Base-by-base conservation (phyloP, 331 rosid genomes). In the Rosa hybrid region DNA sequence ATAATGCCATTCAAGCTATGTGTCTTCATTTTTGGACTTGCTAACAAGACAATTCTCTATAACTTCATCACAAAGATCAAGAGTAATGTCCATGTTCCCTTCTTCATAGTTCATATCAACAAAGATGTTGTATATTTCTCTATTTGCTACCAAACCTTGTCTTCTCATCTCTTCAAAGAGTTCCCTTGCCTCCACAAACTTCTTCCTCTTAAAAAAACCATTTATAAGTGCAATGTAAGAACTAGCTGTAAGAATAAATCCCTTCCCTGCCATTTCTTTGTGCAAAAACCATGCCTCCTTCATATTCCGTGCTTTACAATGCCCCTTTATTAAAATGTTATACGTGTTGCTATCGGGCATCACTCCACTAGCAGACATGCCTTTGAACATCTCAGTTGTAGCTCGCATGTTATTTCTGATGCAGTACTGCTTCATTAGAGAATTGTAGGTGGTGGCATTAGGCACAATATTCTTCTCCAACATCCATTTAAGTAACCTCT, bases 161-260 rank as follows among this genome's bases (percentile, higher is more conserved):
- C 80, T 69, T 81, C 97, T 90, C 98, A 95, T 92, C 90, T 92
- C 98, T 79, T 95, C 93, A 78, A 92, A 92, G 38, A 92, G 83
- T 74, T 89, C 84, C 83, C 94, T 88, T 56, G 96, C 94, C 82
- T 88, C 96, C 78, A 18, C 85, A 77, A 84, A 76, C 82, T 91
- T 92, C 89, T 83, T 92, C 86, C 90, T 91, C 92, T 90, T 90
- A 68, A 70, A 75, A 77, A 89, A 89, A 68, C 94, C 91, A 74
- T 84, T 91, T 74, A 91, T 86, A 34, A 91, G 90, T 56, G 93
- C 90, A 83, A 79, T 86, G 83, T 90, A 92, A 44, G 98, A 84
- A 84, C 87, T 72, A 34, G 90, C 84, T 0, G 94, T 82, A 17
- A 87, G 91, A 82, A 72, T 73, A 82, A 86, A 91, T 69, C 97